Evolutionary conservation across 2,329 filamentous ascomycete genomes (phyloP).

Genomic region (Ophiostoma australiae): DNA sequence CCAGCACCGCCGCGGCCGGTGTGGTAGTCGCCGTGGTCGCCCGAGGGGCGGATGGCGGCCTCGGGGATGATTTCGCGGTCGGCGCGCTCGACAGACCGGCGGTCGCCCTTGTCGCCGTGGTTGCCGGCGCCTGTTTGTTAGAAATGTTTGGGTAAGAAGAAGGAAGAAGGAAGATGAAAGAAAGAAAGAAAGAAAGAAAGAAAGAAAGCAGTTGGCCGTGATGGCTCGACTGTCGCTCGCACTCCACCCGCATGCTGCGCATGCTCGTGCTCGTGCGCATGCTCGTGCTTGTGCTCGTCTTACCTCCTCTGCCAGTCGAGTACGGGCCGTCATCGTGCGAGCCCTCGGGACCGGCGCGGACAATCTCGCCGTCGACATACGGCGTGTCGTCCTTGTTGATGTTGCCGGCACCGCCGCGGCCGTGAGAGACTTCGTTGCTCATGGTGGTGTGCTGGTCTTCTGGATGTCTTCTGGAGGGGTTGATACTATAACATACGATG

Average conservation of each 20-base stretch:
- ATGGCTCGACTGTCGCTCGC: too few relatives aligned
- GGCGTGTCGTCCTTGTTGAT: slow-evolving; percentile 53
- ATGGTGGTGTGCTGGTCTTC: slow-evolving; percentile 14
- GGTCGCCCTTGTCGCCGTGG: slow-evolving; percentile 47
- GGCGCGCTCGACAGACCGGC: slow-evolving; percentile 38
- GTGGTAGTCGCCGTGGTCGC: slow-evolving; percentile 50
- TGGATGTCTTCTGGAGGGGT: neutral
- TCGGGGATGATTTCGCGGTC: slow-evolving; percentile 53
- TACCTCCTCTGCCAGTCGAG: slow-evolving; percentile 57
- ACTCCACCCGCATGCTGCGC: too few relatives aligned
- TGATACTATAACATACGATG: neutral
- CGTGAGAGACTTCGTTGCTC: slow-evolving; percentile 50
- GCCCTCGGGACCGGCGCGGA: slow-evolving; percentile 49
- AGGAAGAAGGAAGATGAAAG: too few relatives aligned
- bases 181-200: too few relatives aligned
- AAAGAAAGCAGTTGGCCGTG: too few relatives aligned
- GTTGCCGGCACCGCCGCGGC: slow-evolving; percentile 58
- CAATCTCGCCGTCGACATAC: slow-evolving; percentile 60
- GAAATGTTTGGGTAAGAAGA: too few relatives aligned
- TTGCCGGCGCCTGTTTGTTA: slow-evolving; percentile 50
- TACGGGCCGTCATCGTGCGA: slow-evolving; percentile 55
- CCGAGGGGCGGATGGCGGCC: slow-evolving; percentile 45
- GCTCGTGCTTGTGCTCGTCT: slow-evolving; percentile 26
- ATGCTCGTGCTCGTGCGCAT: neutral
- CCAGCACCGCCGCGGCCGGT: slow-evolving; percentile 57